A percentile compares a stretch with the other conserved stretches of the same genome.
These are phyloP conservation scores for Emmonsiellopsis sp. DNA, from an alignment of 2,329 filamentous ascomycete species.

Conservation along the genomic window DNA sequence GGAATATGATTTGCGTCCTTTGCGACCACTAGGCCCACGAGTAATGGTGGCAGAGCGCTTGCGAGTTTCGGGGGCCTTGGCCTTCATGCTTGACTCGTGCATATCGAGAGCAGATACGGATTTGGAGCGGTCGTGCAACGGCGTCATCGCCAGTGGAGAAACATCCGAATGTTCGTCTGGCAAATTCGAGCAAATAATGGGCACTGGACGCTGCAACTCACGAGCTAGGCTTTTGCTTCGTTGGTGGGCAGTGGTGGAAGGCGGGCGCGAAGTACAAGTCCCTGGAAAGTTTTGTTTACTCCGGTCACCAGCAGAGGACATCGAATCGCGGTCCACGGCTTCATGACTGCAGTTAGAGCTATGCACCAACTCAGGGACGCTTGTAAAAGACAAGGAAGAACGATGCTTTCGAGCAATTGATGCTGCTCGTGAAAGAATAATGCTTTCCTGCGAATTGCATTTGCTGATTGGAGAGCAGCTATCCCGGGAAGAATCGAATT, in stretches of 20 bases:
- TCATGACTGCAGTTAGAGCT: slow-evolving; percentile 33
- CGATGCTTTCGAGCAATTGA: slow-evolving; percentile 38
- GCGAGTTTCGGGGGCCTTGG: slow-evolving; percentile 12
- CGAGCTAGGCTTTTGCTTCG: slow-evolving; percentile 29
- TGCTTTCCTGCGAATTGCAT: slow-evolving; percentile 48
- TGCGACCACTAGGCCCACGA: slow-evolving; percentile 23
- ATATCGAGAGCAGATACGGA: slow-evolving; percentile 26
- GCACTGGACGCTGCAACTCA: slow-evolving; percentile 21
- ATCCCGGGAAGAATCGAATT: slow-evolving; percentile 34
- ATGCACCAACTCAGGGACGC: slow-evolving; percentile 36
- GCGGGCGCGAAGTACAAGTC: slow-evolving; percentile 8
- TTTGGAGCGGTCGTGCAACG: slow-evolving; percentile 26
- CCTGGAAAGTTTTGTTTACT: slow-evolving; percentile 15
- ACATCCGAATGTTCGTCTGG: slow-evolving; percentile 20
- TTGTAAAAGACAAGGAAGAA: slow-evolving; percentile 37
- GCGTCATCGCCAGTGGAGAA: slow-evolving; percentile 12
- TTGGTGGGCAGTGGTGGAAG: slow-evolving; percentile 21
- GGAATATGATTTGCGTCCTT: slow-evolving; percentile 35
- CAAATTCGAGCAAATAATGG: slow-evolving; percentile 18
- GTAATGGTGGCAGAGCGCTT: slow-evolving; percentile 15
- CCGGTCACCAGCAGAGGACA: slow-evolving; percentile 18
- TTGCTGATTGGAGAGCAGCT: slow-evolving; percentile 46
- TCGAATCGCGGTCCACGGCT: slow-evolving; percentile 13
- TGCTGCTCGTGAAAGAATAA: slow-evolving; percentile 42
- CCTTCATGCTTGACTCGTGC: slow-evolving; percentile 12